Conservation (phyloP, 2,329 filamentous ascomycete species). For the Scedosporium minutisporum region DNA sequence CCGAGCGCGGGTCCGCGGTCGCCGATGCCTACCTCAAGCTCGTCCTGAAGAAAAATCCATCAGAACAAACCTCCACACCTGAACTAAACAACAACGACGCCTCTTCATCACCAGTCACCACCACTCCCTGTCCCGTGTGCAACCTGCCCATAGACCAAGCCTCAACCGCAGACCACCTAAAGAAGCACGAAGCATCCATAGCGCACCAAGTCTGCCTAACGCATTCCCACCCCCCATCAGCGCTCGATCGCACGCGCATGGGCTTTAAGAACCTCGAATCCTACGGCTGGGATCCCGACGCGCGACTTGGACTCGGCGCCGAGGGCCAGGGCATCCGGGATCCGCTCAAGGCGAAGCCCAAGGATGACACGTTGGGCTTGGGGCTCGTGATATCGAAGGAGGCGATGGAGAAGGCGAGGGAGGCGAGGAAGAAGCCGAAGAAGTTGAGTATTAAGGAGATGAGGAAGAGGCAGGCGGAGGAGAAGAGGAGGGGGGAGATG, state of each 20-base stretch:
- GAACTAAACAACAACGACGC: not conserved
- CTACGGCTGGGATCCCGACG: slow-evolving; percentile 68
- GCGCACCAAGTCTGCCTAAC: slow-evolving; percentile 61
- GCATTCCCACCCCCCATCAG: slow-evolving; percentile 64
- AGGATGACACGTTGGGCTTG: slow-evolving; percentile 66
- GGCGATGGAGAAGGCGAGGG: slow-evolving; percentile 27
- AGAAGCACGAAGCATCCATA: slow-evolving; percentile 49
- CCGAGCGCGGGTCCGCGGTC: slow-evolving; percentile 1
- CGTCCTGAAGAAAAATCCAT: slow-evolving; percentile 40
- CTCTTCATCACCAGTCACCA: slow-evolving; percentile 7
- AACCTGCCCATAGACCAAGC: slow-evolving; percentile 20
- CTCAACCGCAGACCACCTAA: slow-evolving; percentile 11
- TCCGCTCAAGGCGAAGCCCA: slow-evolving; percentile 63
- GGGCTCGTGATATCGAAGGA: slow-evolving; percentile 42
- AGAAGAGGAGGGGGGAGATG: slow-evolving; percentile 52
- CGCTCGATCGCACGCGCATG: slow-evolving; percentile 60
- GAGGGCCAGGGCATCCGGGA: slow-evolving; percentile 62
- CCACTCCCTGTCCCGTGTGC: slow-evolving; percentile 23
- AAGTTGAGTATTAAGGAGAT: slow-evolving; percentile 62
- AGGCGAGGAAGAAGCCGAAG: slow-evolving; percentile 32
- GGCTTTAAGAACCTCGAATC: slow-evolving; percentile 56
- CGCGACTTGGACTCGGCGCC: slow-evolving; percentile 61
- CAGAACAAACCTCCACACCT: not conserved
- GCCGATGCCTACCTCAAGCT: slow-evolving; percentile 55
- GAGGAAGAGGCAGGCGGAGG: slow-evolving; percentile 49